Evolutionary conservation across 2,329 filamentous ascomycete genomes (phyloP), one percentile per base, ranked within the genome.

Genomic region (Alternaria metachromatica): DNA sequence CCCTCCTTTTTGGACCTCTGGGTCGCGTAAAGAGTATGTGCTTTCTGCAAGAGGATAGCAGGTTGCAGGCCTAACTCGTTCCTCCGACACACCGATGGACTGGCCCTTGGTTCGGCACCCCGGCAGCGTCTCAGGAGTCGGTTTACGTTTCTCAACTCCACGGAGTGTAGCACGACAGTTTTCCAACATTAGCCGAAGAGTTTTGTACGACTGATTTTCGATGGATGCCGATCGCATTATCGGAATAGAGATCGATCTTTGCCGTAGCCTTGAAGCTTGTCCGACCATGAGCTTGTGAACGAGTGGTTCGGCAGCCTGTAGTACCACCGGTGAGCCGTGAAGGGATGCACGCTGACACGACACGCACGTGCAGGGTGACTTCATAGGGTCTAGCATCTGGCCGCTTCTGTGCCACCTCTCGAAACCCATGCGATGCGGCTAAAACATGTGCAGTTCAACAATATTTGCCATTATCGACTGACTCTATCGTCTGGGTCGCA

Each of bases 401-500:
- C 21, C 49, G 49, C 41, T 44, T 44, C 43, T 55, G 37, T 56
- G 46, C 55, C 21, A 37, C 46, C 23, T 45, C 30, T 33, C 25
- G 54, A 53, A 53, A 26, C 45, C 51, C 51, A 56, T 57, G 25
- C 37, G 49, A 51, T 63, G 60, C 67, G 64, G 66, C 62, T 68
- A 68, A 67, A 70, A 49, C 41, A 55, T 28, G 53, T 57, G 60
- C 65, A 70, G 65, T 63, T 70, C 62, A 68, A 65, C 58, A 67
- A 65, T 53, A 55, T 43, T 58, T 23, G 21, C 54, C 18, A 46
- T 37, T 37, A 62, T 57, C 51, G 33, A 54, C 20, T 33, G 41
- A 46, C 45, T 28, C 18, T 41, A 44, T 48, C 21, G 21, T 56
- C 25, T 20, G 37, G 33, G 30, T 44, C 26, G 43, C 30, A 43